phyloP scores from a whole-genome alignment of 805 yeast species.

The Lachancea sp. region DNA sequence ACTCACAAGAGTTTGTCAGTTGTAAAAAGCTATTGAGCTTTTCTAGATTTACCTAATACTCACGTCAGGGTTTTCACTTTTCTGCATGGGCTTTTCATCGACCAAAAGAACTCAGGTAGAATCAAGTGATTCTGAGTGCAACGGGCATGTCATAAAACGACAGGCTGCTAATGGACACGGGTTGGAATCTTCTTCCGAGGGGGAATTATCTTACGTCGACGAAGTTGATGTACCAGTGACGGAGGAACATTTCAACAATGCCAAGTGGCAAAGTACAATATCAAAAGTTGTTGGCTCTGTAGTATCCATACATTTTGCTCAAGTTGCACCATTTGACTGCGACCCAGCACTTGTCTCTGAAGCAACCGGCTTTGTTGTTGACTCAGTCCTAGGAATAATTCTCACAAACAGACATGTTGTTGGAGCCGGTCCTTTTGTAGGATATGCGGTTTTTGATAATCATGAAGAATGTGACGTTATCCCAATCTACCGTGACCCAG shows the following conservation, averaged over 20 bases:
- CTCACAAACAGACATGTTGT: slow-evolving; percentile 92
- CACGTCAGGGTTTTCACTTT: too few species aligned
- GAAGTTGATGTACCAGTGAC: slow-evolving; percentile 1
- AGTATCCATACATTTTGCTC: slow-evolving; percentile 83
- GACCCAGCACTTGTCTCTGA: slow-evolving; percentile 75
- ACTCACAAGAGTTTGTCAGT: too few species aligned
- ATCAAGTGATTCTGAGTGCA: slow-evolving; percentile 8
- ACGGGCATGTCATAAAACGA: slow-evolving; percentile 3
- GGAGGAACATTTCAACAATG: slow-evolving; percentile 22
- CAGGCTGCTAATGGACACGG: slow-evolving; percentile 2
- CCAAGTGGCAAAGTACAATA: slow-evolving; percentile 75
- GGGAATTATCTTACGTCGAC: slow-evolving; percentile 4
- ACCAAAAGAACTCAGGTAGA: slow-evolving; percentile 16
- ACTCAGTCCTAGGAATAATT: slow-evolving; percentile 71
- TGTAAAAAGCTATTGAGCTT: too few species aligned
- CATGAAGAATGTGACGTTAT: slow-evolving; percentile 87
- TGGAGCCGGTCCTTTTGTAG: slow-evolving; percentile 90
- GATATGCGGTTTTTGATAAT: slow-evolving; percentile 87
- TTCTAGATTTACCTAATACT: too few species aligned
- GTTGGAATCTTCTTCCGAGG: slow-evolving; percentile 4
- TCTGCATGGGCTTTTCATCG: slow-evolving; percentile 1
- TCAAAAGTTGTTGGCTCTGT: slow-evolving; percentile 77
- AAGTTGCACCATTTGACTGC: slow-evolving; percentile 80
- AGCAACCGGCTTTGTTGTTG: slow-evolving; percentile 96
- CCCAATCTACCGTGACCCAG: slow-evolving; percentile 88